Percentiles rank a stretch among this genome's conserved stretches.
Conservation (phyloP, 2,329 filamentous ascomycete species). For the Fusarium graminum region DNA sequence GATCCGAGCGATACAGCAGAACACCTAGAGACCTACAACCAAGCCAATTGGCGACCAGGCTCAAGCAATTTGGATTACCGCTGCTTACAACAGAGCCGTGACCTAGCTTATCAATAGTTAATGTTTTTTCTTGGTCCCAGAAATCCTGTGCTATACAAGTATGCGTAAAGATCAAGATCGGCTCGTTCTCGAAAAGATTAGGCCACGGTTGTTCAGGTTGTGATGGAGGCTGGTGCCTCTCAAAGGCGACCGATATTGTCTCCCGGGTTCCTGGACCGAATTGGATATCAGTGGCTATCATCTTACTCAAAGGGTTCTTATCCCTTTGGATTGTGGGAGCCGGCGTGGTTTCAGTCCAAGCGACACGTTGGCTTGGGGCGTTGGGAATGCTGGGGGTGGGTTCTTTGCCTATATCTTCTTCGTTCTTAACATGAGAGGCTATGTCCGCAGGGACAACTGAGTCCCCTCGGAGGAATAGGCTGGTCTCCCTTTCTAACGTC, state of each 20-base stretch:
- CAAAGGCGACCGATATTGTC: slow-evolving; percentile 32
- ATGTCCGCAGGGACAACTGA: neutral
- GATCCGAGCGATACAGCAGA: slow-evolving; percentile 50
- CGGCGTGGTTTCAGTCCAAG: slow-evolving; percentile 5
- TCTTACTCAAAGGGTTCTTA: slow-evolving; percentile 1
- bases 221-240: slow-evolving; percentile 6
- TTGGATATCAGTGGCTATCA: slow-evolving; percentile 33
- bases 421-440: slow-evolving; percentile 3
- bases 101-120: slow-evolving; percentile 36
- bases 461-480: slow-evolving; percentile 42
- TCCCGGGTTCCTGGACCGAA: slow-evolving; percentile 30
- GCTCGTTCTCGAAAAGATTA: slow-evolving; percentile 43
- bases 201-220: slow-evolving; percentile 45
- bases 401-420: neutral
- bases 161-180: slow-evolving; percentile 53
- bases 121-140: slow-evolving; percentile 4
- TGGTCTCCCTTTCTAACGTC: slow-evolving; percentile 38
- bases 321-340: neutral
- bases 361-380: neutral
- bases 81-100: slow-evolving; percentile 41
- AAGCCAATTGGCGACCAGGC: slow-evolving; percentile 53
- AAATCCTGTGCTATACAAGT: slow-evolving; percentile 54
- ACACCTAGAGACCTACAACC: slow-evolving; percentile 54
- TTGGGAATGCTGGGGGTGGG: neutral
- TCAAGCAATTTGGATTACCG: slow-evolving; percentile 39